These are phyloP conservation scores for Calcarisporium arbuscula DNA, from an alignment of 2,329 filamentous ascomycete species.

Conservation along the genomic window DNA sequence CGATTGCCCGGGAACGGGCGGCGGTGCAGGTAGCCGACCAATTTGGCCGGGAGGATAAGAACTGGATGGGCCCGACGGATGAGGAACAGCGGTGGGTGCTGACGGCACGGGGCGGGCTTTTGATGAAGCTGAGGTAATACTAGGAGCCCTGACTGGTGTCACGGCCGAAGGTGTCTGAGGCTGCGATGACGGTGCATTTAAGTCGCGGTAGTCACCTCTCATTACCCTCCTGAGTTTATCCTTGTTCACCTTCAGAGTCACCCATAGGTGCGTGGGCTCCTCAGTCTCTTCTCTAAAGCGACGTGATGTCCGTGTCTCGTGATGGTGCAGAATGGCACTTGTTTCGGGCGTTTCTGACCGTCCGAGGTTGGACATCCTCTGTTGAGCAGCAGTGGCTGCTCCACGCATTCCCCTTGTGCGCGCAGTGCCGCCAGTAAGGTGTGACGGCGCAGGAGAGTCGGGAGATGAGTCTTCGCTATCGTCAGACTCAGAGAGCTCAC, in stretches of 20 bases:
- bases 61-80: conserved; percentile 28
- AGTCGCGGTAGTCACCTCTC: conserved; percentile 43
- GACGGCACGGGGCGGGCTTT: conserved; percentile 31
- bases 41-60: conserved; percentile 47
- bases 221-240: conserved; percentile 65
- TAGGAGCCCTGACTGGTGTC: conserved; percentile 24
- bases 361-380: conserved; percentile 74
- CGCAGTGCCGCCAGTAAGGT: conserved; percentile 67
- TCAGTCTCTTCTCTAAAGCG: conserved; percentile 72
- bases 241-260: conserved; percentile 68
- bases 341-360: conserved; percentile 88
- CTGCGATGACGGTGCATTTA: conserved; percentile 26
- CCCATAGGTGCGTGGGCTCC: conserved; percentile 60
- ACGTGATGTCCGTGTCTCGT: conserved; percentile 65
- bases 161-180: conserved; percentile 26
- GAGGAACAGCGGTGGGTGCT: conserved; percentile 28
- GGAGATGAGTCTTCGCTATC: conserved; percentile 84
- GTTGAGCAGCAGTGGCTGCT: conserved; percentile 78
- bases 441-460: conserved; percentile 76
- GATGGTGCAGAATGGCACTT: conserved; percentile 51
- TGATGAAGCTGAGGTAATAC: conserved; percentile 18
- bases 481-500: conserved; percentile 79
- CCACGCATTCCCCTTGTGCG: conserved; percentile 84
- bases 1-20: conserved; percentile 50
- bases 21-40: conserved; percentile 63